These are phyloP conservation scores for Drechslerella dactyloides DNA, from an alignment of 2,329 filamentous ascomycete species.

Conservation along the genomic window DNA sequence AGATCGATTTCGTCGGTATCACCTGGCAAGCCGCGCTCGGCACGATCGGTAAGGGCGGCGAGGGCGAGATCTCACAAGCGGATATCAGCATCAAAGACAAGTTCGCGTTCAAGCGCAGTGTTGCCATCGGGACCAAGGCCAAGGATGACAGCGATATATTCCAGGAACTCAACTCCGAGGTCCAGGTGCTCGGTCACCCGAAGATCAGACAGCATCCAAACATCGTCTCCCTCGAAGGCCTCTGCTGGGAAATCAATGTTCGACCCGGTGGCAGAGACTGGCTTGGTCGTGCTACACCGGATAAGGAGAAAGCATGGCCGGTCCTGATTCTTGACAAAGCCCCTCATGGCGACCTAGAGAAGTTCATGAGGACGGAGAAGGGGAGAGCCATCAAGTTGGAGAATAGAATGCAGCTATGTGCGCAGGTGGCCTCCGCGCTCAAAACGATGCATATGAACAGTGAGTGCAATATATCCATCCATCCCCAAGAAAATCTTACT, in stretches of 20 bases:
- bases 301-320: slow-evolving; percentile 2
- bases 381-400: background rate
- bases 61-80: slow-evolving; percentile 1
- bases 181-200: slow-evolving; percentile 13
- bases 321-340: slow-evolving; percentile 11
- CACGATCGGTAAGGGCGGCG: background rate
- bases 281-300: background rate
- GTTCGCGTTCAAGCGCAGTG: slow-evolving; percentile 3
- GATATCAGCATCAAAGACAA: slow-evolving; percentile 7
- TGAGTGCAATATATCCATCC: background rate
- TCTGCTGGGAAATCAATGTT: slow-evolving; percentile 18
- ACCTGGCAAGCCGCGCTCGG: slow-evolving; percentile 1
- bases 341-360: background rate
- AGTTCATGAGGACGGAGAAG: slow-evolving; percentile 6
- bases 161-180: slow-evolving; percentile 15
- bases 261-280: background rate
- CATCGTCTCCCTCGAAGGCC: slow-evolving; percentile 16
- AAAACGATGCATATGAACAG: slow-evolving; percentile 11
- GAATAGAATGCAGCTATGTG: slow-evolving; percentile 5
- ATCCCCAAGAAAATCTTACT: background rate
- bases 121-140: background rate
- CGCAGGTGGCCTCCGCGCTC: slow-evolving; percentile 4
- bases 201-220: slow-evolving; percentile 22
- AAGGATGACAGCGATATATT: slow-evolving; percentile 3
- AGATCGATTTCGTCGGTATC: slow-evolving; percentile 1